A percentile compares a stretch with the other conserved stretches of the same genome.
Conservation (phyloP, 176 grass and related monocot species). For the Dactylis glomerata region DNA sequence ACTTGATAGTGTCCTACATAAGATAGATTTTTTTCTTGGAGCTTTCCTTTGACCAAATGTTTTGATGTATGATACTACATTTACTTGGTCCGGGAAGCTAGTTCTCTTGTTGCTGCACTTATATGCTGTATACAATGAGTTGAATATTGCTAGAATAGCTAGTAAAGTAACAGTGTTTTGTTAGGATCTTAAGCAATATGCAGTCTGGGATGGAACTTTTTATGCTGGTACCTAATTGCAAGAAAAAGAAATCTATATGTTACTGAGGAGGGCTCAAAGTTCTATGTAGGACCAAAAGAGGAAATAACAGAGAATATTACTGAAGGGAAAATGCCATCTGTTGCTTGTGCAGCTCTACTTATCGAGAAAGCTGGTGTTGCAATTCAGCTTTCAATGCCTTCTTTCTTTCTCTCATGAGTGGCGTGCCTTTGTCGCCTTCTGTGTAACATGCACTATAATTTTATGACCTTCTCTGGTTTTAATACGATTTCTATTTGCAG, state of each 20-base stretch:
- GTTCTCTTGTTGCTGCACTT: background rate
- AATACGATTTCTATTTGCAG: slow-evolving; percentile 29
- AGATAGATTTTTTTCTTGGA: background rate
- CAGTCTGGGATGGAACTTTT: background rate
- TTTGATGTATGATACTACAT: background rate
- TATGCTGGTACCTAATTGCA: background rate
- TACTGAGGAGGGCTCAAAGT: background rate
- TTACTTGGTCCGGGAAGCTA: background rate
- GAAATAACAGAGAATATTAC: slow-evolving; percentile 8
- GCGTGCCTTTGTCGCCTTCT: background rate
- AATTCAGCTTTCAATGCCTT: background rate
- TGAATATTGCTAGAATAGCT: slow-evolving; percentile 4
- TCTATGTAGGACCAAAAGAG: background rate
- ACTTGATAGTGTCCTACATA: background rate
- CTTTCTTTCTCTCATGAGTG: background rate
- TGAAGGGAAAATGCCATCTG: background rate
- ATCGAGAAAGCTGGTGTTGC: background rate
- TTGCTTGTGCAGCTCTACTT: background rate
- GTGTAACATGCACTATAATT: background rate
- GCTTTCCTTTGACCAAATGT: background rate
- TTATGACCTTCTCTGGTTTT: background rate
- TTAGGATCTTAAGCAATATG: background rate
- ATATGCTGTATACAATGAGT: background rate
- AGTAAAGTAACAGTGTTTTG: background rate
- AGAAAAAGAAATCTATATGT: background rate